Base-by-base conservation (phyloP, 805 yeast species). In the Kazachstania taianensis region DNA sequence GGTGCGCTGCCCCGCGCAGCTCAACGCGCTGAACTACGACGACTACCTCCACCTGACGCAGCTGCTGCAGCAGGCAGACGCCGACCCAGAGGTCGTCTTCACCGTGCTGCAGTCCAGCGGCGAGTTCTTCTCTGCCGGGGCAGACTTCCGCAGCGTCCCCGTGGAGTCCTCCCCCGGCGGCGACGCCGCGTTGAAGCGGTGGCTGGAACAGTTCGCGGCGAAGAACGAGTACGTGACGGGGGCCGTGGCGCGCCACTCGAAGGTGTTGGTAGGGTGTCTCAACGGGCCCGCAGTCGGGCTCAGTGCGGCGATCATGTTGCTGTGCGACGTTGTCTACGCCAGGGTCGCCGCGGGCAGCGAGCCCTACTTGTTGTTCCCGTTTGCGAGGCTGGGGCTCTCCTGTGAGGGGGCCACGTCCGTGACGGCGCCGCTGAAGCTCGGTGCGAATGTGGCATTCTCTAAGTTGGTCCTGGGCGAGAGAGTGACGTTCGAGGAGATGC, bases 221-320 rank as follows among this genome's bases (percentile, higher is more conserved):
- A 72, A 85, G 49, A 85, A 85, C 55, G 69, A 76, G 19, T 76
- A 69, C 49, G 59, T 85, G 37, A 77, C 92, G 4, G 72, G 75
- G 43, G 64, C 78, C 26, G 74, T 82, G 53, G 72, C 73, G 43
- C 71, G 75, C 48, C 95, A 85, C 58, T 59, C 68, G 7, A 85
- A 85, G 53, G 65, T 83, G 7, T 61, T 85, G 25, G 76, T 76
- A 19, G 73, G 74, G 30, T 87, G 85, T 3, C 65, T 85, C 39
- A 85, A 85, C 53, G 96, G 96, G 0, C 94, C 96, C 0, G 94
- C 75, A 5, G 70, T 85, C 40, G 96, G 96, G 0, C 67, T 85
- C 40, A 65, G 77, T 22, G 75, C 87, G 2, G 85, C 86, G 0
- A 56, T 85, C 35, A 77, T 83, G 9, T 72, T 79, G n/a, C 61